Conservation (phyloP, 306 rosid species). For the Boehmeria nivea region DNA sequence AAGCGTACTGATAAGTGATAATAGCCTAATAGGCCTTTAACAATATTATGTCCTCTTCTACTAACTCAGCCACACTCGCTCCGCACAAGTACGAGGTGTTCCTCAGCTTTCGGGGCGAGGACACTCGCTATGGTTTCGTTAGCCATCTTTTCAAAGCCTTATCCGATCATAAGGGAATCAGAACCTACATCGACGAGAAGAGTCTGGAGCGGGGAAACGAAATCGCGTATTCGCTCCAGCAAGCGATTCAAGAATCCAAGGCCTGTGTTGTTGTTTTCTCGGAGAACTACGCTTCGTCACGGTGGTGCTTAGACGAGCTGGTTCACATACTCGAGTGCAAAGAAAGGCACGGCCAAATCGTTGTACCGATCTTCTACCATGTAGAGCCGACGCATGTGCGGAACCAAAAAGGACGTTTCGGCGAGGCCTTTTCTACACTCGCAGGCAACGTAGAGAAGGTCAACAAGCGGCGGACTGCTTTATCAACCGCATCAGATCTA, state of each 20-base stretch:
- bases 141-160: slow-evolving; percentile 2
- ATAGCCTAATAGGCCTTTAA: too few relatives aligned
- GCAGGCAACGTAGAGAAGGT: too few relatives aligned
- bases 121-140: neutral
- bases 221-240: neutral
- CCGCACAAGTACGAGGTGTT: slow-evolving; percentile 17
- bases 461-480: too few relatives aligned
- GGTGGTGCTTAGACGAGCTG: slow-evolving; percentile 24
- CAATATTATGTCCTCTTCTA: too few relatives aligned
- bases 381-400: slow-evolving; percentile 2
- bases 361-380: neutral
- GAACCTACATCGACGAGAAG: slow-evolving; percentile 1
- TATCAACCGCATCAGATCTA: too few relatives aligned
- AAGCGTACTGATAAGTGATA: too few relatives aligned
- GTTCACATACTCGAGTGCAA: neutral
- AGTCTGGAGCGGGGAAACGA: slow-evolving; percentile 9
- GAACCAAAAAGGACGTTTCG: neutral
- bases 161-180: neutral
- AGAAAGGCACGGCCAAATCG: neutral
- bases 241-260: slow-evolving; percentile 5
- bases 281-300: slow-evolving; percentile 7
- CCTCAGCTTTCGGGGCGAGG: slow-evolving; percentile 14
- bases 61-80: too few relatives aligned
- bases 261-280: slow-evolving; percentile 13
- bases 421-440: too few relatives aligned